A percentile compares a stretch with the other conserved stretches of the same genome.
These are phyloP conservation scores for Syzygium malaccense DNA, from an alignment of 441 rosid genomes.

Conservation along the genomic window DNA sequence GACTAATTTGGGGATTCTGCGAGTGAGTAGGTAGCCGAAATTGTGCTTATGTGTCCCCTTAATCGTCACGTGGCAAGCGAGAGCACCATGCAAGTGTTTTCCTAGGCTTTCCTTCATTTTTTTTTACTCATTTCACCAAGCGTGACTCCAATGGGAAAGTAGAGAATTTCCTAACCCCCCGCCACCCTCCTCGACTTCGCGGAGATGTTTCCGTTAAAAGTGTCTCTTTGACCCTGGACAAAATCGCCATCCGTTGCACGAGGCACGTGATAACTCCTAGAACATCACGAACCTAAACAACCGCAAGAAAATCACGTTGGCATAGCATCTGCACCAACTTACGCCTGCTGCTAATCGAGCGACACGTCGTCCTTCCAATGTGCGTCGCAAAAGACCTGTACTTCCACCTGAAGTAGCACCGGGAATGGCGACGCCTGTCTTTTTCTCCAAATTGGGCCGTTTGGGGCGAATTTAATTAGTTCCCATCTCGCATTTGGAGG, in stretches of 20 bases:
- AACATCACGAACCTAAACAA: not conserved
- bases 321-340: not conserved
- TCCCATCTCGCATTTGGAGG: not conserved
- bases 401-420: not conserved
- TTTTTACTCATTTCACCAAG: not conserved
- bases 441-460: not conserved
- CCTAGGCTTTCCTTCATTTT: not conserved
- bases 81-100: not conserved
- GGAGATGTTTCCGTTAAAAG: not conserved
- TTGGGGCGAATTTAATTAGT: not conserved
- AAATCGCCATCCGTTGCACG: not conserved
- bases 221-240: not conserved
- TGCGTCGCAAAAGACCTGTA: not conserved
- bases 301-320: not conserved
- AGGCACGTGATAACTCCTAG: not conserved
- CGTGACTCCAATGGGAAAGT: not conserved
- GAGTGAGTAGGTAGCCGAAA: not conserved
- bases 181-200: not conserved
- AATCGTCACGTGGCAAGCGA: not conserved
- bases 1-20: not conserved
- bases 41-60: not conserved
- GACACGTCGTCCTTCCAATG: not conserved
- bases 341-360: not conserved
- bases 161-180: not conserved
- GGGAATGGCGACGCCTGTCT: not conserved